phyloP scores from a whole-genome alignment of 139 green algal species.

The Coelastrella sp. region DNA sequence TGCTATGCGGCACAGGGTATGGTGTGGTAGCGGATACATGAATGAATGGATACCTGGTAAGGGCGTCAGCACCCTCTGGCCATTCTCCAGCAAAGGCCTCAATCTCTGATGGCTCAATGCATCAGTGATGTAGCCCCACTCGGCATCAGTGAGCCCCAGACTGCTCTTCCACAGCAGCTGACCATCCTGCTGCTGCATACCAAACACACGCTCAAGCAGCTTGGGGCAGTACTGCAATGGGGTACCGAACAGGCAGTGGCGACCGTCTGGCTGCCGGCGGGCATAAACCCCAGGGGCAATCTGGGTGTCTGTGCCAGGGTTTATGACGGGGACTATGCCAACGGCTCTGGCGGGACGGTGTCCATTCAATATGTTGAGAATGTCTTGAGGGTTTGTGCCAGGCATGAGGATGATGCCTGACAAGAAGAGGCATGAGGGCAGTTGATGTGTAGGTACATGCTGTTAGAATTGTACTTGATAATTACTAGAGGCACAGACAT shows the following conservation, averaged over 20 bases:
- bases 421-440: not conserved
- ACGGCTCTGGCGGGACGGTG: not conserved
- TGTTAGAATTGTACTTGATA: too few relatives aligned
- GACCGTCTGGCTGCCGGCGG: not conserved
- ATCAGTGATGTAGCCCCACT: conserved; percentile 5
- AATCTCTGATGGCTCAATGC: not conserved
- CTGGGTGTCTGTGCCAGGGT: not conserved
- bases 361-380: not conserved
- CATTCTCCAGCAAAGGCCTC: not conserved
- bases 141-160: not conserved
- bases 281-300: not conserved
- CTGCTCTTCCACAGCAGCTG: conserved; percentile 29
- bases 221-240: not conserved
- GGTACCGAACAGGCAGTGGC: conserved; percentile 11
- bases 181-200: not conserved
- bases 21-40: too few relatives aligned
- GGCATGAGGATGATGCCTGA: not conserved
- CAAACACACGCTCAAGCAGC: not conserved
- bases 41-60: conserved; percentile 8
- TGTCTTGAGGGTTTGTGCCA: not conserved
- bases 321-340: not conserved
- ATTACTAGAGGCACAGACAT: too few relatives aligned
- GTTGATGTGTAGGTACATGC: too few relatives aligned
- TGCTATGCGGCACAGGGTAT: too few relatives aligned
- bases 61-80: conserved; percentile 11